Evolutionary conservation across 768 basidiomycete genomes (phyloP).

Genomic region (Clitopilus passeckerianus): DNA sequence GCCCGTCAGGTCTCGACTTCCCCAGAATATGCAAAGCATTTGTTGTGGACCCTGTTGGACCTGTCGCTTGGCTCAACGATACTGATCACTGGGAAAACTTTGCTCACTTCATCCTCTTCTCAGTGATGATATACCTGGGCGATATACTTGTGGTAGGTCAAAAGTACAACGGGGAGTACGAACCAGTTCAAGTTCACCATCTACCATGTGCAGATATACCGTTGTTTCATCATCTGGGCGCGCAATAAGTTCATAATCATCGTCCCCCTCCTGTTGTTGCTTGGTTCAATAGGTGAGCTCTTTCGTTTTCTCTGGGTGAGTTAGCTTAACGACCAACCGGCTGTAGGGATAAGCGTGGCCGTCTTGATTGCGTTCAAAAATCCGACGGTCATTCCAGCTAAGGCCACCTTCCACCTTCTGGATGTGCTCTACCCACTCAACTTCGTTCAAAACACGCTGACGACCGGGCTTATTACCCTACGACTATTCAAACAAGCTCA

Average conservation of each 20-base stretch:
- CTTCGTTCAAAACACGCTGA: conserved; percentile 16
- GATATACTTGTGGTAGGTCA: conserved; percentile 17
- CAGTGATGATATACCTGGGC: conserved; percentile 22
- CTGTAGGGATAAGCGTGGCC: conserved; percentile 5
- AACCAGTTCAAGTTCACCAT: background rate
- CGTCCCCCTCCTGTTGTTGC: conserved; percentile 12
- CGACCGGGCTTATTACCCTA: conserved; percentile 19
- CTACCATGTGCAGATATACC: conserved; percentile 9
- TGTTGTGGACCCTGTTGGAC: conserved; percentile 13
- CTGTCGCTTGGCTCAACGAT: conserved; percentile 15
- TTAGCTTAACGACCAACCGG: background rate
- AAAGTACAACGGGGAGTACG: too few species aligned
- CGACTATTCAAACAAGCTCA: conserved; percentile 8
- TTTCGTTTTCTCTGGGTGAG: background rate
- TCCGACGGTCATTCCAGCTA: conserved; percentile 8
- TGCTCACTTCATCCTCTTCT: conserved; percentile 15
- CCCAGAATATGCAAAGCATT: conserved; percentile 19
- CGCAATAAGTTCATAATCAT: conserved; percentile 13
- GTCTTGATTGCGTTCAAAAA: conserved; percentile 14
- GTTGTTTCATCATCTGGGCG: conserved; percentile 20
- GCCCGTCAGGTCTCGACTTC: conserved; percentile 7
- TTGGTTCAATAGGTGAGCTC: conserved; percentile 13
- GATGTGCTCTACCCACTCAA: conserved; percentile 3
- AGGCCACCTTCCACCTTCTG: background rate
- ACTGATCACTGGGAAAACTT: conserved; percentile 19